Evolutionary conservation across 2,329 filamentous ascomycete species (phyloP).

Genomic region (Cercospora citrullina): DNA sequence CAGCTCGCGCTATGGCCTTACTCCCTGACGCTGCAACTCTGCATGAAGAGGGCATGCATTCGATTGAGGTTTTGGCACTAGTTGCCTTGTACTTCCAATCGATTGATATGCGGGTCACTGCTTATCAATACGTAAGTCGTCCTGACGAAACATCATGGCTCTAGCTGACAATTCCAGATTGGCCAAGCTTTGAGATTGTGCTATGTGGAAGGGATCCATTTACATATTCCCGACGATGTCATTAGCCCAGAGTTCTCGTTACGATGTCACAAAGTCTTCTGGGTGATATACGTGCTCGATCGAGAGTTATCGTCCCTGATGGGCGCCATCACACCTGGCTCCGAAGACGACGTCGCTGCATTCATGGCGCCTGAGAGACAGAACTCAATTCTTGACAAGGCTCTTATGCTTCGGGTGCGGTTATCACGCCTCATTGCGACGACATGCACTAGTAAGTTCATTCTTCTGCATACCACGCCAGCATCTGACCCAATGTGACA

Average conservation of each 20-base stretch:
- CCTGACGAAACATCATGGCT: not conserved
- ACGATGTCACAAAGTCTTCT: slow-evolving; percentile 54
- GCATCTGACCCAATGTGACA: not conserved
- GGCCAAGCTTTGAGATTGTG: slow-evolving; percentile 51
- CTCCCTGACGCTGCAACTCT: slow-evolving; percentile 17
- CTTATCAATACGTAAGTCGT: slow-evolving; percentile 18
- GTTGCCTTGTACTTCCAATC: slow-evolving; percentile 21
- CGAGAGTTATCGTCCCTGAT: slow-evolving; percentile 57
- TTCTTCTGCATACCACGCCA: not conserved
- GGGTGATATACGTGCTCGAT: slow-evolving; percentile 57
- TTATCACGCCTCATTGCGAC: slow-evolving; percentile 15
- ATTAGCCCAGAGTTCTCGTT: slow-evolving; percentile 13
- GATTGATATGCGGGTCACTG: slow-evolving; percentile 22
- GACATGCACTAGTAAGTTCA: slow-evolving; percentile 13
- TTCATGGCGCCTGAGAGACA: slow-evolving; percentile 12
- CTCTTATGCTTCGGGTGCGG: slow-evolving; percentile 15
- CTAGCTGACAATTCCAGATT: slow-evolving; percentile 36
- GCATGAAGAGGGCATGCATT: slow-evolving; percentile 17
- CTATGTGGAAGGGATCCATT: slow-evolving; percentile 18
- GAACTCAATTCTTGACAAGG: slow-evolving; percentile 12
- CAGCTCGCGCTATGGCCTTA: slow-evolving; percentile 4
- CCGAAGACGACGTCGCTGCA: slow-evolving; percentile 54
- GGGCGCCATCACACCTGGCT: slow-evolving; percentile 53
- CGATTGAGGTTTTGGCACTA: slow-evolving; percentile 19
- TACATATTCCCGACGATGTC: slow-evolving; percentile 14